Conservation (phyloP, 2,329 filamentous ascomycete genomes). For the Monilinia laxa region DNA sequence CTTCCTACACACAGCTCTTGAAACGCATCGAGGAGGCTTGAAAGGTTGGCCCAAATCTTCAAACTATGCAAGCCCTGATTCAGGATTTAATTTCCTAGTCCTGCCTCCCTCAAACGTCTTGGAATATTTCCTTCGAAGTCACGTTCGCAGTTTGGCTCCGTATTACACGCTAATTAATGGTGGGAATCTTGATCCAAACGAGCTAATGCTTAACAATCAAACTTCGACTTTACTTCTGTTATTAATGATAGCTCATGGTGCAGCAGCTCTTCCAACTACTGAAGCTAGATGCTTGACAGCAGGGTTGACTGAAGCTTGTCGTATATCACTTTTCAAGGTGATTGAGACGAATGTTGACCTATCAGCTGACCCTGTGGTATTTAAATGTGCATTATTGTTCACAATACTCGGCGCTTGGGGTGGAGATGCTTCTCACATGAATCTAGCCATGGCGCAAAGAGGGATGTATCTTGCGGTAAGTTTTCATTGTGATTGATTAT, state of each 20-base stretch:
- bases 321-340: constrained; percentile 69
- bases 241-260: constrained; percentile 71
- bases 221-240: constrained; percentile 65
- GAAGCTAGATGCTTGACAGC: constrained; percentile 66
- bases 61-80: constrained; percentile 43
- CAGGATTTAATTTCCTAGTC: constrained; percentile 61
- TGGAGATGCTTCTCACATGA: constrained; percentile 76
- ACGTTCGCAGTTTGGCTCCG: constrained; percentile 63
- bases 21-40: constrained; percentile 57
- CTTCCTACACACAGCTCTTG: constrained; percentile 68
- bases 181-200: constrained; percentile 63
- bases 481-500: constrained; percentile 12
- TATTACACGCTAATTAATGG: constrained; percentile 64
- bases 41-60: constrained; percentile 37
- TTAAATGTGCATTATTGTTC: constrained; percentile 66
- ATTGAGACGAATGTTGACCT: constrained; percentile 71
- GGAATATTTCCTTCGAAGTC: constrained; percentile 65
- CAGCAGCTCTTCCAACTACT: constrained; percentile 61
- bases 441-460: constrained; percentile 71
- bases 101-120: constrained; percentile 65
- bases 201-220: constrained; percentile 65
- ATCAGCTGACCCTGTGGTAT: constrained; percentile 61
- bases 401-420: constrained; percentile 70
- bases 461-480: constrained; percentile 68
- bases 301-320: constrained; percentile 67